Evolutionary conservation across 2,329 filamentous ascomycete genomes (phyloP), one percentile per base, ranked within the genome.

Genomic region (Fusarium xylarioides): DNA sequence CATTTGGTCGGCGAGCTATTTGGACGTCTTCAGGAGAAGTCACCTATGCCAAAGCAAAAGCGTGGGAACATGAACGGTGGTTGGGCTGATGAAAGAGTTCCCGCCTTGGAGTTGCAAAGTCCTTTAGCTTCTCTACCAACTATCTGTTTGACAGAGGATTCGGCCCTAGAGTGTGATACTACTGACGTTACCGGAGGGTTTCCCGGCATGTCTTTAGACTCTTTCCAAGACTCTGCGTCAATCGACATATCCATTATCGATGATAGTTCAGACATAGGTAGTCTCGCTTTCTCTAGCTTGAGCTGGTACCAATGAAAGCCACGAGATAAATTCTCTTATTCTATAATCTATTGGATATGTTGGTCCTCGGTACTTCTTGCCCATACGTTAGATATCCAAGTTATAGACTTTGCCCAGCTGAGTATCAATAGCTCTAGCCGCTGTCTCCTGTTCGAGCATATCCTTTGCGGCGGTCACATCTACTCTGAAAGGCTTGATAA

Each of bases 11-110:
- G 53, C 7, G 28, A 43, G 5, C 38, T 56, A 2, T 43, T 56
- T 26, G 53, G 38, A 0, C 28, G 26, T 2, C 53, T 56, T 21
- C 53, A 43, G 3, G 53, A 56, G 3, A 43, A 56, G n/a, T 2
- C 15, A 2, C 11, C 38, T 34, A 11, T 34, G 18, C 21, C 38
- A 21, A 42, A 2, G 15, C 7, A 43, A 4, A 14, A 34, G 0
- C 7, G 7, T 19, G 1, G 19, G 15, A 12, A 5, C 3, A 19
- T 14, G 21, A 30, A 14, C 5, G 8, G 11, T 14, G n/a, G 4
- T 14, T 34, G 47, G 47, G 3, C 11, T 50, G 47, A 19, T 50
- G 28, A 32, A 28, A 28, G 5, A 6, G 26, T 28, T 28, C 5
- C 26, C 26, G 26, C 26, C 5, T 6, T 28, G 26, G 26, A 6